Base-by-base conservation (phyloP, 75 land plant genomes). In the Pseudotsuga menziesii region DNA sequence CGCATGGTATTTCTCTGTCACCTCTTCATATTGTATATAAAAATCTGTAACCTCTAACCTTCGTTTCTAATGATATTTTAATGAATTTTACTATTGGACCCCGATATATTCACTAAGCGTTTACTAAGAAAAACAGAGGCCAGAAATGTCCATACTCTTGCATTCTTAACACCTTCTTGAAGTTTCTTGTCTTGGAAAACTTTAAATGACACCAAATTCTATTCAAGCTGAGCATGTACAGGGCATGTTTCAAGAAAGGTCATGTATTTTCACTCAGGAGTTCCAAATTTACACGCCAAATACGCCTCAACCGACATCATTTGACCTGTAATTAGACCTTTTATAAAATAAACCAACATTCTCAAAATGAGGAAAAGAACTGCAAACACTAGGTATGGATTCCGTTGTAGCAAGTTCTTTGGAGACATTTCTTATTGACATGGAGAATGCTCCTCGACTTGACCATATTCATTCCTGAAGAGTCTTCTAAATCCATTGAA, bases 111-210 rank as follows among this genome's bases (percentile, higher is more conserved):
- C 17, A 26, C 57, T 4, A 35, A 4, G 19, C 57, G 57, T 55
- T 90, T 85, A 23, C 92, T 88, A 72, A 90, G 75, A 7, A 90
- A 88, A 22, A 90, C 90, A 15, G 90, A 90, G 22, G 92, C 84
- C 44, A 90, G 39, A 17, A 89, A 87, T 1, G 92, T 90, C 89
- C 89, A 85, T 54, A 82, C 88, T 12, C 83, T 78, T 3, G 88
- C 89, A 82, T 64, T 90, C 58, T 55, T 88, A 16, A 88, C 86
- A 25, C 88, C 79, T 60, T 80, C 74, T 54, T 63, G 89, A 90
- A 83, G 59, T 88, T 90, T 73, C 88, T 83, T 1, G 74, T 78
- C 78, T 90, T 88, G 61, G 78, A 85, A 4, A 81, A 74, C 74
- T 77, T 78, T 22, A 88, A 36, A 80, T 83, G 80, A 27, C 82